Percentiles rank a stretch among this genome's conserved stretches.
These are phyloP conservation scores for Clarireedia monteithiana DNA, from an alignment of 2,329 filamentous ascomycete species.

Conservation along the genomic window DNA sequence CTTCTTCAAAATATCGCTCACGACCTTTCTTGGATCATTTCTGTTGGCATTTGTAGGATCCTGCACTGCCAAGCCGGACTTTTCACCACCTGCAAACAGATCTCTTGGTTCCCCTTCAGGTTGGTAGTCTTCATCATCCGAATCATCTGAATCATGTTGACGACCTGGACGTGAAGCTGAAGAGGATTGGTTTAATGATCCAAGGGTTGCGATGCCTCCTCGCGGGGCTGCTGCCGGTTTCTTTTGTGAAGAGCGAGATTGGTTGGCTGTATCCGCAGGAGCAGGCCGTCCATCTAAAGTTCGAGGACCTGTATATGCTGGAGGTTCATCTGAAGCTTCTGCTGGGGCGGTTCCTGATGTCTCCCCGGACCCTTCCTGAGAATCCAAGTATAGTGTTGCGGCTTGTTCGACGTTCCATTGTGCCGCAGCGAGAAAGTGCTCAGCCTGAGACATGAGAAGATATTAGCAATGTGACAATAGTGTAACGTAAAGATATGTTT, in stretches of 20 bases:
- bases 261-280: conserved; percentile 30
- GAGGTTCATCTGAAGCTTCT: conserved; percentile 31
- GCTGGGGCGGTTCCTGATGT: conserved; percentile 37
- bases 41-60: conserved; percentile 38
- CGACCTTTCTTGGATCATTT: conserved; percentile 46
- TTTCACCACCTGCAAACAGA: conserved; percentile 77
- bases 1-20: conserved; percentile 57
- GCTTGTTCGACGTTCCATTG: conserved; percentile 60
- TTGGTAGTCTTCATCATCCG: conserved; percentile 47
- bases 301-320: conserved; percentile 49
- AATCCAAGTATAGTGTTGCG: conserved; percentile 53
- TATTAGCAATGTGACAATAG: not conserved
- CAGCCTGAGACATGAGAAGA: conserved; percentile 45
- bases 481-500: not conserved
- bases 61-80: conserved; percentile 65
- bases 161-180: conserved; percentile 24
- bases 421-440: conserved; percentile 55
- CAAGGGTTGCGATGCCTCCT: conserved; percentile 51
- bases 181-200: conserved; percentile 33
- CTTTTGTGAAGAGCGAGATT: not conserved
- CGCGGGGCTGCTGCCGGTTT: conserved; percentile 14
- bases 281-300: conserved; percentile 57
- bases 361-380: conserved; percentile 41
- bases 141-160: conserved; percentile 47
- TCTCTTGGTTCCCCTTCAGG: conserved; percentile 55